Percentiles rank a stretch among this genome's conserved stretches.
These are phyloP conservation scores for Neurospora sp. DNA, from an alignment of 495 filamentous ascomycete genomes.

Conservation along the genomic window DNA sequence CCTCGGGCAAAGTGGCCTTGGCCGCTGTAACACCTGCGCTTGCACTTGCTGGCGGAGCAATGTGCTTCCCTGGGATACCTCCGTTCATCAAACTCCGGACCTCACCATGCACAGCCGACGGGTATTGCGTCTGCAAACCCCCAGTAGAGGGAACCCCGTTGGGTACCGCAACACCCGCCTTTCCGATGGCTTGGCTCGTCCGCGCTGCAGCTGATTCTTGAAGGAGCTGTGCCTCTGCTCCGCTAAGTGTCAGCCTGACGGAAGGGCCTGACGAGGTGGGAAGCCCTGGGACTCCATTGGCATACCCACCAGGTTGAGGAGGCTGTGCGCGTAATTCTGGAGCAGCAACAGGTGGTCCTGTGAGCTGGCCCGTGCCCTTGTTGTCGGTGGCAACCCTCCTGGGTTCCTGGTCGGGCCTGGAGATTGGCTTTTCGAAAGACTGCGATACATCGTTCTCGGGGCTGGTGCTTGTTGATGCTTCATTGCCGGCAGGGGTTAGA, in stretches of 20 bases:
- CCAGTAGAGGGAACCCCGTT: background rate
- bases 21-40: background rate
- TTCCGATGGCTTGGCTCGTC: conserved; percentile 6
- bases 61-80: background rate
- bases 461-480: conserved; percentile 41
- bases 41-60: background rate
- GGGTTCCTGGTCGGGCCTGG: background rate
- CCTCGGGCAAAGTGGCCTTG: background rate
- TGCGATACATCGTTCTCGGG: conserved; percentile 42
- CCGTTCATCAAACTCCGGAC: background rate
- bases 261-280: background rate
- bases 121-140: background rate
- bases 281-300: background rate
- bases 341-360: conserved; percentile 3
- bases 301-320: background rate
- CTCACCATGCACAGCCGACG: background rate
- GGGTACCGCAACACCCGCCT: background rate
- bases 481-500: conserved; percentile 30
- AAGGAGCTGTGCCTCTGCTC: conserved; percentile 32
- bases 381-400: background rate
- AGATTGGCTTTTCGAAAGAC: conserved; percentile 17
- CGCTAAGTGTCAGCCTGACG: conserved; percentile 7
- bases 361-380: conserved; percentile 2
- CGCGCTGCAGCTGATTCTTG: conserved; percentile 28
- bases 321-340: conserved; percentile 1